Evolutionary conservation across 176 grass and related monocot species (phyloP).

Genomic region (Cenchrus fungigraminus): DNA sequence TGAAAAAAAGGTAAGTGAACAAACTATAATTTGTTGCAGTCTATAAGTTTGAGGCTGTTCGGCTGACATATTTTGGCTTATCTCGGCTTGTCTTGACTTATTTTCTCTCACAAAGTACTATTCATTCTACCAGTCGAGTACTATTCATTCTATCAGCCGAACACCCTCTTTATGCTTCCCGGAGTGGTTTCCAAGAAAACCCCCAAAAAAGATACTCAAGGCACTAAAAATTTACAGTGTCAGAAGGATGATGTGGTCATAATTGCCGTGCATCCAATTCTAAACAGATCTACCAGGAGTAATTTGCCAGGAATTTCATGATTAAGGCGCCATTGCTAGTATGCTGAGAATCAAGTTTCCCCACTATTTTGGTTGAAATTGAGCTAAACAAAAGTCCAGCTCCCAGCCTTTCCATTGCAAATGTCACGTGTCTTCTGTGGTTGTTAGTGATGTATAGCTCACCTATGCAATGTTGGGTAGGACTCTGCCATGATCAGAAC

Average conservation of each 20-base stretch:
- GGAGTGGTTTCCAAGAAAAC: neutral
- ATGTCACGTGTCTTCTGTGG: neutral
- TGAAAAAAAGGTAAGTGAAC: neutral
- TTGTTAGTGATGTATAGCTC: slow-evolving; percentile 24
- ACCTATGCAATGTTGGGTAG: slow-evolving; percentile 73
- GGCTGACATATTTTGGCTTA: too few species aligned
- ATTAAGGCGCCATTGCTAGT: neutral
- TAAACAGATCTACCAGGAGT: neutral
- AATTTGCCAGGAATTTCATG: slow-evolving; percentile 5
- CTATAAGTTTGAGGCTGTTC: neutral
- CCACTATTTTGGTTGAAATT: neutral
- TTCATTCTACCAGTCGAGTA: too few species aligned
- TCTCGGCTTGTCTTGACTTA: too few species aligned
- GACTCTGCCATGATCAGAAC: slow-evolving; percentile 88
- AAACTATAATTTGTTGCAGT: neutral
- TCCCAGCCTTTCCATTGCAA: neutral
- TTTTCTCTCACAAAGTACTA: too few species aligned
- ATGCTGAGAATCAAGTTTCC: slow-evolving; percentile 4
- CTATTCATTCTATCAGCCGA: too few species aligned
- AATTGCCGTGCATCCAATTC: neutral
- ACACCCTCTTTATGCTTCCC: neutral
- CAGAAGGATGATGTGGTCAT: neutral
- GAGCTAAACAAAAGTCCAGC: neutral
- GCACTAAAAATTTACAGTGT: slow-evolving; percentile 19
- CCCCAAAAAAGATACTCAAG: neutral